Conservation (phyloP, 1,284 basidiomycete genomes). For the Ceratobasidium sp. region DNA sequence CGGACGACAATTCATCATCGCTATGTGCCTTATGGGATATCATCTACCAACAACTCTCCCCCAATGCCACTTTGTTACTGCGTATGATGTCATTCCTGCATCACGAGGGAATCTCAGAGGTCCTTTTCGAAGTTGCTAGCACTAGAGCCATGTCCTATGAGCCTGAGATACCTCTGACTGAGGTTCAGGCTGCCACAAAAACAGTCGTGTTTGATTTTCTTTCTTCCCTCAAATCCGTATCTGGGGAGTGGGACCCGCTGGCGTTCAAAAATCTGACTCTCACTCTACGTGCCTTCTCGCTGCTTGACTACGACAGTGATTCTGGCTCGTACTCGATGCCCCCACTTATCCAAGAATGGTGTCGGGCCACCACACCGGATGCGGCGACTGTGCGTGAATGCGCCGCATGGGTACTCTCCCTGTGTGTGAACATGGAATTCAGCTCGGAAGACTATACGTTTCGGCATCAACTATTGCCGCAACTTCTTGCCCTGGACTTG, state of each 20-base stretch:
- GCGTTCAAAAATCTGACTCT: neutral
- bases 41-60: neutral
- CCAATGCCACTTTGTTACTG: neutral
- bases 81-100: constrained; percentile 14
- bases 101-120: constrained; percentile 18
- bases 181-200: no score
- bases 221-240: no score
- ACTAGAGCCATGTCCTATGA: no score
- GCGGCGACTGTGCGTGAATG: neutral
- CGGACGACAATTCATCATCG: neutral
- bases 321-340: neutral
- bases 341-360: neutral
- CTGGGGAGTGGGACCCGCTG: neutral
- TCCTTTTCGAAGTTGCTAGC: constrained; percentile 5
- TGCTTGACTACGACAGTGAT: no score
- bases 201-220: no score
- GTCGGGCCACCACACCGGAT: neutral
- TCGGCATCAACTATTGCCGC: no score
- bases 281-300: neutral
- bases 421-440: neutral
- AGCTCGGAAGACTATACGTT: neutral
- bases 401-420: neutral
- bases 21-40: neutral
- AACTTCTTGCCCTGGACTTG: no score
- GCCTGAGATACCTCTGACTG: no score